Evolutionary conservation across 192 early-diverging fungal species (phyloP), one percentile per base, ranked within the genome.

Genomic region (Paraglomus brasilianum): DNA sequence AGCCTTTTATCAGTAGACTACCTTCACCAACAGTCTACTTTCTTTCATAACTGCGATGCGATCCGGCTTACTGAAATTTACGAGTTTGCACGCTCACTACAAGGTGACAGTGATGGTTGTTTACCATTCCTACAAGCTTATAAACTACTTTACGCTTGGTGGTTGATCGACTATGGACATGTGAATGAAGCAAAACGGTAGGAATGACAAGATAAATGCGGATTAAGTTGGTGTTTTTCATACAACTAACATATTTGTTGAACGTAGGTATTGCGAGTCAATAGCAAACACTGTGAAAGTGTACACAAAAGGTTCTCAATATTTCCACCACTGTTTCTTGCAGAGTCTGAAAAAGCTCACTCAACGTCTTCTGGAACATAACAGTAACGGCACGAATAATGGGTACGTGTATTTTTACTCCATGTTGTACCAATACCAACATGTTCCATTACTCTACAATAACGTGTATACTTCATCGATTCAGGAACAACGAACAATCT

Each of bases 51-150:
- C 50, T 69, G 81, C 15, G 73, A 76, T 21, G 83, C 89, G 9
- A 71, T 96, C 4, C 88, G 86, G 61, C 72, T 88, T 55, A 94
- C 90, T 0, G 96, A 98, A 78, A 75, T 96, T 9, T 93, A 87
- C 71, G 94, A 96, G 72, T 87, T 89, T 75, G 82, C 86, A 10
- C 78, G 83, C 44, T 86, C 87, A 11, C 73, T 86, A 19, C 64
- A 79, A 5, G 67, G 70, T 48, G 74, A 78, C 22, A 76, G 66
- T 22, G 74, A 84, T 17, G 82, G 84, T 15, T 72, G 77, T 19
- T 58, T 99, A n/a, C 92, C 93, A n/a, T 91, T 91, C 69, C 75
- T 99, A 50, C 95, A 97, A 71, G 86, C 86, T 0, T 95, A 94
- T 85, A 97, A 97, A 72, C 78, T 99, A 6, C 63, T 78, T 36